Evolutionary conservation across 2,329 filamentous ascomycete genomes (phyloP).

Genomic region (Microascus cirrosus): DNA sequence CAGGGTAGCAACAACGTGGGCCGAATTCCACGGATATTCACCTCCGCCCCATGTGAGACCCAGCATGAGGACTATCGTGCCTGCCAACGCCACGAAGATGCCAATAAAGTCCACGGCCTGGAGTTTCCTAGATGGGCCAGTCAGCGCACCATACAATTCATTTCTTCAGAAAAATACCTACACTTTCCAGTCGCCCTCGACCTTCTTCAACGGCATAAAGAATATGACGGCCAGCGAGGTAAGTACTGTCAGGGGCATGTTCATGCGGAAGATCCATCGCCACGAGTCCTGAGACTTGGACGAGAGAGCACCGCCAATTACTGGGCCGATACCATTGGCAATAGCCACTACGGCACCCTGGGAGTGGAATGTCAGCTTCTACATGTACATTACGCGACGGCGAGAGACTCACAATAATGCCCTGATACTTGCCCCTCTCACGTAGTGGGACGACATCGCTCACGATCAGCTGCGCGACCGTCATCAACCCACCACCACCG

Average conservation of each 20-base stretch:
- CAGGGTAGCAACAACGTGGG: slow-evolving; percentile 41
- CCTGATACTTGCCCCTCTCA: slow-evolving; percentile 64
- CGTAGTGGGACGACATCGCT: slow-evolving; percentile 60
- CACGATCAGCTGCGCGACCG: slow-evolving; percentile 57
- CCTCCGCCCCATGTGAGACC: slow-evolving; percentile 49
- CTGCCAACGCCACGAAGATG: slow-evolving; percentile 30
- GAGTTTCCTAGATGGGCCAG: slow-evolving; percentile 23
- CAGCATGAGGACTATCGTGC: slow-evolving; percentile 33
- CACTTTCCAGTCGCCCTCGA: slow-evolving; percentile 37
- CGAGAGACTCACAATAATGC: slow-evolving; percentile 15
- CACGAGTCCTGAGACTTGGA: slow-evolving; percentile 32
- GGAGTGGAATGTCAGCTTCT: not conserved
- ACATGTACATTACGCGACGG: not conserved
- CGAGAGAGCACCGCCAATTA: slow-evolving; percentile 39
- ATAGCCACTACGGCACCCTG: slow-evolving; percentile 38
- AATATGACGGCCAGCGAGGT: slow-evolving; percentile 35
- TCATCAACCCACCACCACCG: slow-evolving; percentile 62
- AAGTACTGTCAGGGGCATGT: slow-evolving; percentile 37
- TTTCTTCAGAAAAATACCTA: slow-evolving; percentile 10
- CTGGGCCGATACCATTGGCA: slow-evolving; percentile 41
- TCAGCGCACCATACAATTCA: not conserved
- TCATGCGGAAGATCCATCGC: slow-evolving; percentile 43
- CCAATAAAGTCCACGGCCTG: slow-evolving; percentile 39
- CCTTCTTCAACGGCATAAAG: slow-evolving; percentile 45
- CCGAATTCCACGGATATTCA: slow-evolving; percentile 43